phyloP scores from a whole-genome alignment of 2,329 filamentous ascomycete genomes.

The Xylaria hypoxylon region DNA sequence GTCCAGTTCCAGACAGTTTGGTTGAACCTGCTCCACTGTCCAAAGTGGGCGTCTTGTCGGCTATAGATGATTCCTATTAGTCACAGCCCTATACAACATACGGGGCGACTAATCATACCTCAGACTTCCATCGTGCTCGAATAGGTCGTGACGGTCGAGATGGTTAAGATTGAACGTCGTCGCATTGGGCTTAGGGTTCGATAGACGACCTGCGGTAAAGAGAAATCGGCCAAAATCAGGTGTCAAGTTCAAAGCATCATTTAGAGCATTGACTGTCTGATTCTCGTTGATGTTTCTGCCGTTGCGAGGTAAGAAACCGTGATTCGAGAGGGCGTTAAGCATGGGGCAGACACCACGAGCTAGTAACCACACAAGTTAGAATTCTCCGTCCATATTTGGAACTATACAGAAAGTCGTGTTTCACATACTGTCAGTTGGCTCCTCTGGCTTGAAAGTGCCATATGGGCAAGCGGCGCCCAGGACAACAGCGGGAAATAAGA shows the following conservation, averaged over 20 bases:
- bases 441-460: conserved; percentile 27
- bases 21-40: conserved; percentile 65
- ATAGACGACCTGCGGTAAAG: conserved; percentile 57
- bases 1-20: conserved; percentile 61
- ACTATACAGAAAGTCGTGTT: not conserved
- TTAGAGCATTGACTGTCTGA: conserved; percentile 54
- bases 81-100: not conserved
- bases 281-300: conserved; percentile 57
- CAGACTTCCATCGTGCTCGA: conserved; percentile 63
- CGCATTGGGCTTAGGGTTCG: conserved; percentile 59
- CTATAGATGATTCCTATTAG: conserved; percentile 44
- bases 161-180: conserved; percentile 58
- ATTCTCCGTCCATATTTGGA: not conserved
- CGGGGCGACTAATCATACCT: conserved; percentile 46
- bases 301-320: conserved; percentile 60
- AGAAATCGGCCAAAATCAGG: conserved; percentile 54
- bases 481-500: conserved; percentile 29
- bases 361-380: conserved; percentile 22
- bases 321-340: conserved; percentile 65
- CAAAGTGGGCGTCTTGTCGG: conserved; percentile 62
- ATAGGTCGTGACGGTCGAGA: conserved; percentile 59
- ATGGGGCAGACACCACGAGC: conserved; percentile 56
- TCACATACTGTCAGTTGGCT: conserved; percentile 36
- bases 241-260: conserved; percentile 58
- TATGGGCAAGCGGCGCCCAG: conserved; percentile 32